phyloP scores from a whole-genome alignment of 441 rosid genomes.

The Cnidoscolus chayamansa region DNA sequence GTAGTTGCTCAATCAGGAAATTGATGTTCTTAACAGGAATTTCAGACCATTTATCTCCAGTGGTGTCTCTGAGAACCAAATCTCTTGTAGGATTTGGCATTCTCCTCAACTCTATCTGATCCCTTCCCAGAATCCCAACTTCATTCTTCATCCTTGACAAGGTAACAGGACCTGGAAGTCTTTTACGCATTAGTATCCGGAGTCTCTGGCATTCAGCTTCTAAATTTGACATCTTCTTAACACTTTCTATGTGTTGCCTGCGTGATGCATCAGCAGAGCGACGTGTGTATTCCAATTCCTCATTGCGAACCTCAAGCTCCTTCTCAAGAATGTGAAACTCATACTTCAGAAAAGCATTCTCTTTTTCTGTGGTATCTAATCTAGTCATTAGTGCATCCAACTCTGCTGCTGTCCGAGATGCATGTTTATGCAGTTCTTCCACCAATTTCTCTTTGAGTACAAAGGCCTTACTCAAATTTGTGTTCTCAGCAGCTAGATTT shows the following conservation, averaged over 20 bases:
- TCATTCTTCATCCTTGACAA: slow-evolving; percentile 74
- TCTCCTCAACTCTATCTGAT: slow-evolving; percentile 46
- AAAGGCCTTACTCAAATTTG: slow-evolving; percentile 61
- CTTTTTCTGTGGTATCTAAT: slow-evolving; percentile 75
- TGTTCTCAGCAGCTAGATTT: slow-evolving; percentile 63
- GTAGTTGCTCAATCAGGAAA: slow-evolving; percentile 54
- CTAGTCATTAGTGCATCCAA: slow-evolving; percentile 64
- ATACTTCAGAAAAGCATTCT: slow-evolving; percentile 69
- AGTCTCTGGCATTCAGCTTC: slow-evolving; percentile 94
- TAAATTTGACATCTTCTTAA: slow-evolving; percentile 67
- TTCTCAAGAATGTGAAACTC: slow-evolving; percentile 72
- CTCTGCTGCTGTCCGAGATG: slow-evolving; percentile 65
- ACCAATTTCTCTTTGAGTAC: slow-evolving; percentile 66
- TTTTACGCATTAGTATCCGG: slow-evolving; percentile 70
- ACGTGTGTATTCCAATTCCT: slow-evolving; percentile 84
- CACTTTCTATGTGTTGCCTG: slow-evolving; percentile 79
- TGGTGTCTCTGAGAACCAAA: slow-evolving; percentile 42
- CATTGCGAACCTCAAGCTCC: slow-evolving; percentile 82
- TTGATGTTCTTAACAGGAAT: slow-evolving; percentile 36
- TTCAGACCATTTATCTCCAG: slow-evolving; percentile 32
- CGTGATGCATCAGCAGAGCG: slow-evolving; percentile 74
- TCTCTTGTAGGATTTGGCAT: slow-evolving; percentile 51
- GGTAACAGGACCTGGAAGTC: slow-evolving; percentile 83
- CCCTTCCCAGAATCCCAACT: slow-evolving; percentile 66
- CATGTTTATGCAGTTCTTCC: slow-evolving; percentile 56